A percentile compares a stretch with the other conserved stretches of the same genome.
These are phyloP conservation scores for Lunularia cruciata DNA, from an alignment of 225 moss, liverwort and hornwort genomes.

Conservation along the genomic window DNA sequence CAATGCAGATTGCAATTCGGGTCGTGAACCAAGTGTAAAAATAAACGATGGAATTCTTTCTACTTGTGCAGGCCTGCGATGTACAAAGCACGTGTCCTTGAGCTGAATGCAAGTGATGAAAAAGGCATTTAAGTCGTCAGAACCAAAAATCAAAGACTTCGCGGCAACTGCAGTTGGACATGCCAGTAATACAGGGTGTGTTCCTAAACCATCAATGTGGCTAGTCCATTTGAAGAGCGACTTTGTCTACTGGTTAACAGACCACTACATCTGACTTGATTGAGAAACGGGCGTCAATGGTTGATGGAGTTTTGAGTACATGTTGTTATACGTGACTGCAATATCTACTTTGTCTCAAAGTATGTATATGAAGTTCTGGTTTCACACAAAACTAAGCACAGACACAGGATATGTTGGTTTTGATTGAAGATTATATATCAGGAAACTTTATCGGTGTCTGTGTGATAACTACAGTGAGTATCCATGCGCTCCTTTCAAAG, in stretches of 20 bases:
- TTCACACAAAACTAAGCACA: too few relatives aligned
- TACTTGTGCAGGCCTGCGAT: slow-evolving; percentile 64
- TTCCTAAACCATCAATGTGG: slow-evolving; percentile 14
- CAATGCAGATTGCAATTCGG: too few relatives aligned
- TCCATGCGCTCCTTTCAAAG: slow-evolving; percentile 92
- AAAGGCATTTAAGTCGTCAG: slow-evolving; percentile 94
- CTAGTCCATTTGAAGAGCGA: neutral
- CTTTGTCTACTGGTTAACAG: too few relatives aligned
- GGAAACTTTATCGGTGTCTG: neutral
- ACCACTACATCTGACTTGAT: too few relatives aligned
- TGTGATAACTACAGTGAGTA: slow-evolving; percentile 61
- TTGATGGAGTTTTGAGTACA: too few relatives aligned
- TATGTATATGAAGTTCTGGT: too few relatives aligned
- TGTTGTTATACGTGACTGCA: too few relatives aligned
- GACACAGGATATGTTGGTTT: neutral
- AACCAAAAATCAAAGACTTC: slow-evolving; percentile 92
- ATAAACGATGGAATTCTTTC: slow-evolving; percentile 6
- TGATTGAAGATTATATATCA: neutral
- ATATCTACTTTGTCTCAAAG: too few relatives aligned
- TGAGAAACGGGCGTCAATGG: too few relatives aligned
- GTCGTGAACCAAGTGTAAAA: too few relatives aligned
- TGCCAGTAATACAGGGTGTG: slow-evolving; percentile 41
- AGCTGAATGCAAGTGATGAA: slow-evolving; percentile 96
- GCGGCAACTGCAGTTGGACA: slow-evolving; percentile 83
- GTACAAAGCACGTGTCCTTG: slow-evolving; percentile 84